Percentiles rank a stretch among this genome's conserved stretches.
These are phyloP conservation scores for Saturnispora sanitii DNA, from an alignment of 805 yeast genomes.

Conservation along the genomic window DNA sequence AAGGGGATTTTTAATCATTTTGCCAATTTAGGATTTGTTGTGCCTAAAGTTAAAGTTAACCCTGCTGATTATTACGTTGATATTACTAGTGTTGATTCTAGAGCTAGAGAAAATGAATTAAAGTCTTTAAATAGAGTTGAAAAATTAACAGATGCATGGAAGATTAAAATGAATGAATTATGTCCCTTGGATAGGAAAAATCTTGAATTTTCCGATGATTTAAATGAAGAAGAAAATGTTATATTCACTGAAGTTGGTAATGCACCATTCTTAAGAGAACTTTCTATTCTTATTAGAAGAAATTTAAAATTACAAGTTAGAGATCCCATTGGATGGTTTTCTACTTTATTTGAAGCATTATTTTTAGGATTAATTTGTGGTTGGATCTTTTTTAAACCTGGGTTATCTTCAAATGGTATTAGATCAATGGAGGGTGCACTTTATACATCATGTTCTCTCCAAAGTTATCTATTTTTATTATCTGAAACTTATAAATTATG, in stretches of 20 bases:
- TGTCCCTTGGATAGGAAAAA: background rate
- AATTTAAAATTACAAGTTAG: slow-evolving; percentile 37
- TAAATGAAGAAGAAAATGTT: background rate
- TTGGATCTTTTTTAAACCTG: slow-evolving; percentile 67
- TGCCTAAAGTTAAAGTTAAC: slow-evolving; percentile 37
- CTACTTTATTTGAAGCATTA: slow-evolving; percentile 32
- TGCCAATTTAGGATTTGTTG: slow-evolving; percentile 31
- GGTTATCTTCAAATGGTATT: slow-evolving; percentile 50
- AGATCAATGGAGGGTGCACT: slow-evolving; percentile 46
- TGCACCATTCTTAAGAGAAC: slow-evolving; percentile 35
- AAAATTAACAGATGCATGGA: slow-evolving; percentile 32
- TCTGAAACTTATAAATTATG: slow-evolving; percentile 54
- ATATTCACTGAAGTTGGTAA: slow-evolving; percentile 23
- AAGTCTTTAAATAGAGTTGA: slow-evolving; percentile 28
- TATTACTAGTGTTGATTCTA: slow-evolving; percentile 44
- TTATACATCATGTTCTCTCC: slow-evolving; percentile 43
- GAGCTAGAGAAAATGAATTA: slow-evolving; percentile 30
- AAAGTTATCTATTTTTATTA: slow-evolving; percentile 44
- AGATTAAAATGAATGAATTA: slow-evolving; percentile 15
- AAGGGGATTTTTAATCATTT: slow-evolving; percentile 40
- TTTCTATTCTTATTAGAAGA: slow-evolving; percentile 35
- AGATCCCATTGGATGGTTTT: slow-evolving; percentile 41
- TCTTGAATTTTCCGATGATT: background rate
- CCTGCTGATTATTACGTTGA: slow-evolving; percentile 57
- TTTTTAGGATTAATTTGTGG: slow-evolving; percentile 57